phyloP scores from a whole-genome alignment of 345 rosid species.

The Noccaea bulbosa region DNA sequence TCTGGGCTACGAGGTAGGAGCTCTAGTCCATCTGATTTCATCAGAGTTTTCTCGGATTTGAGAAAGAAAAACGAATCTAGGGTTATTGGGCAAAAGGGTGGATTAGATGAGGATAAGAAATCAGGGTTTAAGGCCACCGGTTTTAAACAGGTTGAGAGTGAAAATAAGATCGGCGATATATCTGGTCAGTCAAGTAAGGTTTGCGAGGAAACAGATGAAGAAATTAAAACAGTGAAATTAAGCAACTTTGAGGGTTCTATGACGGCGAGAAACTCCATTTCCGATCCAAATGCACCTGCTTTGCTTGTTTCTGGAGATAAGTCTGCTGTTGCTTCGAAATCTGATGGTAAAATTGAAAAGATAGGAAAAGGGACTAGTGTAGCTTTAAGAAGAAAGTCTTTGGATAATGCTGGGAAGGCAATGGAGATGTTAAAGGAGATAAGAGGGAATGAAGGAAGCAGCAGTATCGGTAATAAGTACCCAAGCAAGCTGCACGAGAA shows the following conservation, averaged over 20 bases:
- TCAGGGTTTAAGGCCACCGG: slow-evolving; percentile 39
- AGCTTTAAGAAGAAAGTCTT: slow-evolving; percentile 41
- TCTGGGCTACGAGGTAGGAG: slow-evolving; percentile 82
- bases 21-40: slow-evolving; percentile 76
- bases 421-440: slow-evolving; percentile 52
- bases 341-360: slow-evolving; percentile 41
- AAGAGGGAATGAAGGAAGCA: slow-evolving; percentile 43
- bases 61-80: slow-evolving; percentile 52
- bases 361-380: slow-evolving; percentile 26
- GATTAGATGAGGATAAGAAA: slow-evolving; percentile 37
- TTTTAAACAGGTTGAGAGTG: slow-evolving; percentile 19
- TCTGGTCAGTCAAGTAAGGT: background rate
- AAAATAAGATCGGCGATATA: slow-evolving; percentile 30
- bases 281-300: slow-evolving; percentile 33
- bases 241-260: slow-evolving; percentile 23
- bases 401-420: slow-evolving; percentile 42
- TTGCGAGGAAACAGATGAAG: slow-evolving; percentile 30
- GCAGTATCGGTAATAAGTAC: slow-evolving; percentile 43
- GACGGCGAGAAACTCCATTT: slow-evolving; percentile 26
- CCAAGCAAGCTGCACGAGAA: slow-evolving; percentile 88
- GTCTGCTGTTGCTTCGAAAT: slow-evolving; percentile 39
- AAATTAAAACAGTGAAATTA: slow-evolving; percentile 38
- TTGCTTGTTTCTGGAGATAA: slow-evolving; percentile 32
- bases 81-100: slow-evolving; percentile 49
- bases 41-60: slow-evolving; percentile 56